phyloP scores from a whole-genome alignment of 805 yeast species.

The Teunomyces pallodes region DNA sequence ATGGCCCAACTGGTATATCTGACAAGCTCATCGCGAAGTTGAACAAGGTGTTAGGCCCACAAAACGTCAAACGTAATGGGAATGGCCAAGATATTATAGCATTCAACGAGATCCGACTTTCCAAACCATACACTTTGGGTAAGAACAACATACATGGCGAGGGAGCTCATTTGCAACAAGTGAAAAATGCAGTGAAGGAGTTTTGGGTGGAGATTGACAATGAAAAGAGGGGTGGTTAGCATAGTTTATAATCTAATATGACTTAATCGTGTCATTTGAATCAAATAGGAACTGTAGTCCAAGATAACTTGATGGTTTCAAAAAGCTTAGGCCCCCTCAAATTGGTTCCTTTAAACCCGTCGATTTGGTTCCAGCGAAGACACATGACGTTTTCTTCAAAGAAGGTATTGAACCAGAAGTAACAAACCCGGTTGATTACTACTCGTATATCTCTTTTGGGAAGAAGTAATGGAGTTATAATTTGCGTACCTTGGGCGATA shows the following conservation, averaged over 20 bases:
- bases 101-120: conserved; percentile 33
- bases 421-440: conserved; percentile 16
- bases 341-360: conserved; percentile 65
- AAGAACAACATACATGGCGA: conserved; percentile 22
- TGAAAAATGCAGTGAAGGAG: conserved; percentile 23
- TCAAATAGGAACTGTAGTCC: neutral
- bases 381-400: conserved; percentile 16
- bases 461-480: neutral
- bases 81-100: conserved; percentile 34
- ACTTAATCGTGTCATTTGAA: neutral
- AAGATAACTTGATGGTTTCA: conserved; percentile 2
- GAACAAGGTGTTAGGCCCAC: conserved; percentile 17
- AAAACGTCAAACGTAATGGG: conserved; percentile 23
- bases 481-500: neutral
- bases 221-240: conserved; percentile 24
- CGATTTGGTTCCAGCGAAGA: conserved; percentile 45
- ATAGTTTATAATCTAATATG: neutral
- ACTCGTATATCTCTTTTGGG: conserved; percentile 3
- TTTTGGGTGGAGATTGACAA: conserved; percentile 27
- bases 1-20: conserved; percentile 10
- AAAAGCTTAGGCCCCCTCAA: conserved; percentile 53
- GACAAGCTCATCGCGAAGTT: conserved; percentile 18
- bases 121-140: conserved; percentile 37
- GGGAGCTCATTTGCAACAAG: conserved; percentile 19
- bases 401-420: conserved; percentile 29